Base-by-base conservation (phyloP, 2,329 filamentous ascomycete genomes). In the Waltergamsia citrina region DNA sequence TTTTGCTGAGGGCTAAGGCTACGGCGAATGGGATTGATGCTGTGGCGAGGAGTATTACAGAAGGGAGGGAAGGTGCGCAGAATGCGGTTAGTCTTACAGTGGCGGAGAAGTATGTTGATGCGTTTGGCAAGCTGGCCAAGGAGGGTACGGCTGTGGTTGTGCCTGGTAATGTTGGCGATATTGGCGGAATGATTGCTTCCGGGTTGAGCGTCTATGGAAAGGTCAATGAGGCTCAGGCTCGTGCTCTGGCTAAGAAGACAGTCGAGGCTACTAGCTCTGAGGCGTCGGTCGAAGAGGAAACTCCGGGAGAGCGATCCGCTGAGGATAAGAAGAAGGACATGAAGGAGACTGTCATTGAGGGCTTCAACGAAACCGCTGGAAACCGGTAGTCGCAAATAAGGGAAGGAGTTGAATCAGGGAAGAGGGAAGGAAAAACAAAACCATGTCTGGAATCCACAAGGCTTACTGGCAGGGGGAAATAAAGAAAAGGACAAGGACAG, bases 61-160 rank as follows among this genome's bases (percentile, higher is more conserved):
- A 79, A 31, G 88, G 88, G 37, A 69, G 81, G 44, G 71, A 76
- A 36, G 71, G 79, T 36, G 92, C 92, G 3, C 82, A 92, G 54
- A 76, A 78, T 22, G 92, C 92, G 18, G 73, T 98, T 29, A 88
- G 85, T 50, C 62, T 98, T 41, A 85, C 74, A 11, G 85, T 98
- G 7, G 92, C 92, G 0, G 92, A 98, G 72, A 94, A 95, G 62
- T 98, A 98, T 49, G 92, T 98, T 34, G 90, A 93, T 29, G 92
- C 92, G 4, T 98, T 96, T 52, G 81, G 74, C 45, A 85, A 88
- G 53, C 67, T 98, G 46, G 92, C 92, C 33, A 92, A 90, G 63
- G 88, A 98, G 66, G 86, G 92, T 48, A 98, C 92, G 4, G 85
- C 87, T 5, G 82, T 98, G 19, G 86, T 98, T 15, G 88, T 98